Conservation (phyloP, 2,329 filamentous ascomycete species). For the Dactylellina haptotyla region DNA sequence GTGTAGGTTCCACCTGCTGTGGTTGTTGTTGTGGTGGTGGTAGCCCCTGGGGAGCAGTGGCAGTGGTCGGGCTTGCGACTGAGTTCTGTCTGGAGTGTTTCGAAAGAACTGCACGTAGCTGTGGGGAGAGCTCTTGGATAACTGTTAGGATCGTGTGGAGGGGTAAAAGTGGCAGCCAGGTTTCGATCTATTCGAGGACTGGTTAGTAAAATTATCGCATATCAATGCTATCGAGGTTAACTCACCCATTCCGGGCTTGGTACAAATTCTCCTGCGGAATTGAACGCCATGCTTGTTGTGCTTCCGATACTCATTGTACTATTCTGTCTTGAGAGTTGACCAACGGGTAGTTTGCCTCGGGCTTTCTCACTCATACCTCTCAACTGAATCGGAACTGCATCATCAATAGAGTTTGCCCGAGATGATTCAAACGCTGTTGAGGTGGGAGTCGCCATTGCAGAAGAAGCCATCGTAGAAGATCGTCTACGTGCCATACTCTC, state of each 20-base stretch:
- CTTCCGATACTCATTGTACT: conserved; percentile 82
- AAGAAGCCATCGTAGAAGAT: conserved; percentile 37
- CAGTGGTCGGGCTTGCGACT: conserved; percentile 53
- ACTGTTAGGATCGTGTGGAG: conserved; percentile 85
- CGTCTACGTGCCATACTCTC: conserved; percentile 62
- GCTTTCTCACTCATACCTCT: conserved; percentile 98
- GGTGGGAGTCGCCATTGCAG: conserved; percentile 35
- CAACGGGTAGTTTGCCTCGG: conserved; percentile 91
- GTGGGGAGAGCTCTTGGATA: conserved; percentile 72
- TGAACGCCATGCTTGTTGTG: conserved; percentile 68
- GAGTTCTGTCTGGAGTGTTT: conserved; percentile 60
- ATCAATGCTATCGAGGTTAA: neutral
- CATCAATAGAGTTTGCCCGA: conserved; percentile 71
- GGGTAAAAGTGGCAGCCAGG: conserved; percentile 90
- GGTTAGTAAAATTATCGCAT: neutral
- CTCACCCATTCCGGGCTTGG: conserved; percentile 78
- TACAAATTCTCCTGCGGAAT: conserved; percentile 73
- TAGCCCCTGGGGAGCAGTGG: conserved; percentile 64
- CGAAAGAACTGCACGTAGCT: conserved; percentile 68
- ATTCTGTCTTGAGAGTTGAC: conserved; percentile 87
- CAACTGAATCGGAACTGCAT: conserved; percentile 82
- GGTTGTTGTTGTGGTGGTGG: conserved; percentile 59
- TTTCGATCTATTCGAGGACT: conserved; percentile 73
- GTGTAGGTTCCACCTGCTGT: conserved; percentile 58
- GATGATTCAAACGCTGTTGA: conserved; percentile 70